These are phyloP conservation scores for Hypoxylon fragiforme DNA, from an alignment of 495 filamentous ascomycete genomes.

Conservation along the genomic window DNA sequence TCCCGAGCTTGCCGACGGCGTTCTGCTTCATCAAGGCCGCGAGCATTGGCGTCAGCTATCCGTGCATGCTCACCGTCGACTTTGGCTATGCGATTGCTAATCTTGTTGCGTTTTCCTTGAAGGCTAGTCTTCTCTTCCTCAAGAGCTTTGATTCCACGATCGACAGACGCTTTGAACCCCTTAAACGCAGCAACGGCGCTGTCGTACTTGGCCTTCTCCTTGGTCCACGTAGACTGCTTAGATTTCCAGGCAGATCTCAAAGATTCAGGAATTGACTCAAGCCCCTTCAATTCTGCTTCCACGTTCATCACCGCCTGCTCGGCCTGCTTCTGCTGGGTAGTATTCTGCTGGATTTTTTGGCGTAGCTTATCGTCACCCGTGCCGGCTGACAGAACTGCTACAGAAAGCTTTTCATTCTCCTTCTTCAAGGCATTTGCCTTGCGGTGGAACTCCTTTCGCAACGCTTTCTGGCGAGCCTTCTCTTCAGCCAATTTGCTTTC, in stretches of 20 bases:
- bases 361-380: constrained; percentile 80
- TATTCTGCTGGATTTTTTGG: constrained; percentile 75
- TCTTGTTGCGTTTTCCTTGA: constrained; percentile 77
- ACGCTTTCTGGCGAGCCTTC: constrained; percentile 71
- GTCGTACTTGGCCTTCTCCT: constrained; percentile 65
- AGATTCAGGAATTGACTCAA: constrained; percentile 70
- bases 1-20: constrained; percentile 70
- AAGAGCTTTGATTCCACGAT: constrained; percentile 64
- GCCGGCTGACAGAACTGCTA: constrained; percentile 69
- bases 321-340: constrained; percentile 76
- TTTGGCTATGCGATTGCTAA: constrained; percentile 72
- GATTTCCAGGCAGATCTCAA: constrained; percentile 62
- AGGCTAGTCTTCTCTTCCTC: constrained; percentile 67
- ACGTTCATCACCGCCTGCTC: constrained; percentile 70
- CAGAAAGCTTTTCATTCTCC: constrained; percentile 75
- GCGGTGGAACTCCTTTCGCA: constrained; percentile 78
- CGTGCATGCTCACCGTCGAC: constrained; percentile 78
- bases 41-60: constrained; percentile 74
- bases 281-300: constrained; percentile 63
- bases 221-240: constrained; percentile 64
- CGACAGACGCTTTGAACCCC: constrained; percentile 62
- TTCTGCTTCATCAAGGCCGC: constrained; percentile 74
- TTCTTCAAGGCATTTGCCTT: constrained; percentile 69
- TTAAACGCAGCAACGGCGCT: constrained; percentile 61
- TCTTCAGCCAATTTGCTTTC: constrained; percentile 78